These are phyloP conservation scores for Veloboletus limbatus DNA, from an alignment of 1,284 basidiomycete species.

Conservation along the genomic window DNA sequence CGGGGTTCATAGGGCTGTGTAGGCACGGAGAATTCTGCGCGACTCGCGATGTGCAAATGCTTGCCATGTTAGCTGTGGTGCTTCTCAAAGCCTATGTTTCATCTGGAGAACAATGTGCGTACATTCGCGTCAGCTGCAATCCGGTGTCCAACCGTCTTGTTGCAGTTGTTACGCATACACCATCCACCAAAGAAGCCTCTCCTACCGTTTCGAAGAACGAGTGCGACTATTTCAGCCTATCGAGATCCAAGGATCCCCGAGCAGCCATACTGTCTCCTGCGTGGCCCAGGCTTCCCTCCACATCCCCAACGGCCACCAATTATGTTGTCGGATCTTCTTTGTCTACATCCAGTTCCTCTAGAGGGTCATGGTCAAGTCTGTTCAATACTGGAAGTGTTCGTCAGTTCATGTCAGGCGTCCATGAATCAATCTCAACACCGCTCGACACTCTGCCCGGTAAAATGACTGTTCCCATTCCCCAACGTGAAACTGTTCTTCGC, in stretches of 20 bases:
- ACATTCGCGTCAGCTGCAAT: neutral
- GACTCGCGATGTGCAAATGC: slow-evolving; percentile 75
- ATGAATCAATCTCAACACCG: slow-evolving; percentile 47
- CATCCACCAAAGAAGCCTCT: slow-evolving; percentile 20
- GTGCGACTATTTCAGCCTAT: slow-evolving; percentile 50
- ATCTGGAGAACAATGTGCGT: slow-evolving; percentile 29
- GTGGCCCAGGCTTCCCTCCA: slow-evolving; percentile 36
- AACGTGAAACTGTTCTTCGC: slow-evolving; percentile 23
- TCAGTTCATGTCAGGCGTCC: slow-evolving; percentile 58
- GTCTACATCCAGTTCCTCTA: slow-evolving; percentile 52
- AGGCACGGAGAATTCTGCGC: slow-evolving; percentile 67
- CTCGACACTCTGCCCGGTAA: slow-evolving; percentile 24
- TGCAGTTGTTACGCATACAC: slow-evolving; percentile 10
- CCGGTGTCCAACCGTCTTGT: neutral
- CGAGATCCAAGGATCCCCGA: slow-evolving; percentile 35
- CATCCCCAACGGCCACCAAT: slow-evolving; percentile 35
- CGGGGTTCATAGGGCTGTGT: slow-evolving; percentile 9
- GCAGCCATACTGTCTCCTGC: slow-evolving; percentile 31
- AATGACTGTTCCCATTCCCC: slow-evolving; percentile 32
- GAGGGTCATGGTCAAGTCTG: slow-evolving; percentile 73
- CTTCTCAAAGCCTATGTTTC: slow-evolving; percentile 48
- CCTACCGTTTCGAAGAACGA: slow-evolving; percentile 21
- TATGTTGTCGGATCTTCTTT: slow-evolving; percentile 36
- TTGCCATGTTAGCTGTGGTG: slow-evolving; percentile 74
- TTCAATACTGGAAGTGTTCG: slow-evolving; percentile 63